Conservation (phyloP, 768 basidiomycete species). For the Baorangia bicolor region DNA sequence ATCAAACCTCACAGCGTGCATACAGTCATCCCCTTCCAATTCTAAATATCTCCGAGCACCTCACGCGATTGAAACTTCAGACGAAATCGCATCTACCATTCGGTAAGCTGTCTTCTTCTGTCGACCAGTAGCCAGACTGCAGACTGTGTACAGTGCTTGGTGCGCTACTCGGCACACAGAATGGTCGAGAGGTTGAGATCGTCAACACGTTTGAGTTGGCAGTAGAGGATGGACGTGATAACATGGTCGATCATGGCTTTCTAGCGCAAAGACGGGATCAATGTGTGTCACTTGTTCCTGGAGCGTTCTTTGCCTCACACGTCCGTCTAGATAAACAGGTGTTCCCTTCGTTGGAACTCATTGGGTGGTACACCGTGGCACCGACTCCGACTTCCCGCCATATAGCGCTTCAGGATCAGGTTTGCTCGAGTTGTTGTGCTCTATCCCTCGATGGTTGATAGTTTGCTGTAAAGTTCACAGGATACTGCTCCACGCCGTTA, state of each 20-base stretch:
- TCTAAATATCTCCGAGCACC: conserved; percentile 94
- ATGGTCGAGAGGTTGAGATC: conserved; percentile 93
- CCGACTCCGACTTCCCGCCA: conserved; percentile 71
- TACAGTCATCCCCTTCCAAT: conserved; percentile 93
- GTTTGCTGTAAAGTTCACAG: conserved; percentile 59
- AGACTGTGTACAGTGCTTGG: conserved; percentile 68
- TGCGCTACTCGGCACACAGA: conserved; percentile 90
- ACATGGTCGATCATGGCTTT: conserved; percentile 77
- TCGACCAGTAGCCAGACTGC: not conserved
- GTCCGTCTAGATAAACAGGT: conserved; percentile 84
- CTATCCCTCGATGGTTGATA: not conserved
- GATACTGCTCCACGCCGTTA: conserved; percentile 85
- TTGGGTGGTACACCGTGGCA: conserved; percentile 96
- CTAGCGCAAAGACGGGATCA: conserved; percentile 82
- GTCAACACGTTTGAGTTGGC: conserved; percentile 95
- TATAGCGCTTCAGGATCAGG: conserved; percentile 85
- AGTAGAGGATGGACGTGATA: conserved; percentile 49
- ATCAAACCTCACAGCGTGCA: conserved; percentile 16
- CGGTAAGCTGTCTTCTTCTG: conserved; percentile 42
- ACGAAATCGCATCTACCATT: conserved; percentile 59
- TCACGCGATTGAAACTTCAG: conserved; percentile 81
- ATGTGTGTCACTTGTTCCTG: conserved; percentile 47
- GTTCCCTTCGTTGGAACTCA: conserved; percentile 94
- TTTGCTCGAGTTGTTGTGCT: conserved; percentile 23
- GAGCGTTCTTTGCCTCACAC: conserved; percentile 3